Evolutionary conservation across 108 stramenopile species (phyloP).

Genomic region (Ochromonas danica): DNA sequence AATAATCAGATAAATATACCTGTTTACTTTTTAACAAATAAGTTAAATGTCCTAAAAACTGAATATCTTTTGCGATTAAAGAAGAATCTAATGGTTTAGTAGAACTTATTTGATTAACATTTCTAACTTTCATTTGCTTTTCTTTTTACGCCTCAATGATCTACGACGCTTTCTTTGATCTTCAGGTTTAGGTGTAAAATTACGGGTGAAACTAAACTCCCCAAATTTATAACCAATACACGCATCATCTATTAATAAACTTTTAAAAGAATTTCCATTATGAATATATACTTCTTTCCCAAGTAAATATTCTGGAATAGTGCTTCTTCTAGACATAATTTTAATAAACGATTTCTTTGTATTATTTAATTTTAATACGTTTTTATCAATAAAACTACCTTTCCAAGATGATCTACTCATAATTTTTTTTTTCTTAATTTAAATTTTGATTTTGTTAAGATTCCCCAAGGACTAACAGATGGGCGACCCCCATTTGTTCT

Average conservation of each 20-base stretch:
- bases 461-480: slow-evolving; percentile 27
- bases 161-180: slow-evolving; percentile 15
- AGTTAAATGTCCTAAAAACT: slow-evolving; percentile 17
- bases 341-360: slow-evolving; percentile 23
- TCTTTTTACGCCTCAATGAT: slow-evolving; percentile 16
- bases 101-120: slow-evolving; percentile 18
- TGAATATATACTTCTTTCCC: slow-evolving; percentile 3
- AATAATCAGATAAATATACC: slow-evolving; percentile 11
- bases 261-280: slow-evolving; percentile 29
- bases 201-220: slow-evolving; percentile 9
- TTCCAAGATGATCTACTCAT: slow-evolving; percentile 22
- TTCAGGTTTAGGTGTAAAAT: slow-evolving; percentile 17
- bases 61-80: slow-evolving; percentile 17
- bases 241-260: background rate
- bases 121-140: slow-evolving; percentile 22
- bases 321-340: slow-evolving; percentile 22
- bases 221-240: slow-evolving; percentile 26
- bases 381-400: slow-evolving; percentile 31
- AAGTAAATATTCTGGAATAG: slow-evolving; percentile 22
- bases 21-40: slow-evolving; percentile 18
- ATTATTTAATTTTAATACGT: background rate
- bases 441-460: slow-evolving; percentile 21
- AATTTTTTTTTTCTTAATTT: slow-evolving; percentile 27
- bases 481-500: slow-evolving; percentile 27
- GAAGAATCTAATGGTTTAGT: slow-evolving; percentile 23